phyloP scores from a whole-genome alignment of 2,329 filamentous ascomycete genomes.

The Sphaceloma murrayae region DNA sequence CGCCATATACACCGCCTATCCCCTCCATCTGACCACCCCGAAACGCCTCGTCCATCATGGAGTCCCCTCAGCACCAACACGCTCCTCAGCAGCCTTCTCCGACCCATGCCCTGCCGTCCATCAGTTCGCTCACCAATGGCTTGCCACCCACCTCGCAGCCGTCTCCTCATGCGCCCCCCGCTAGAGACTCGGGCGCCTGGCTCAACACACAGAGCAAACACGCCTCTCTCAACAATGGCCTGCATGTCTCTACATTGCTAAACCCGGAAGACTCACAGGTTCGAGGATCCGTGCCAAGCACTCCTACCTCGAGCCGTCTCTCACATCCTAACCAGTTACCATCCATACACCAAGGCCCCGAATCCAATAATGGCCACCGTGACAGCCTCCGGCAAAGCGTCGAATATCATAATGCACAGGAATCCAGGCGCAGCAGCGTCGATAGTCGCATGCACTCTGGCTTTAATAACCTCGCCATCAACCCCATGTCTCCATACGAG shows the following conservation, averaged over 20 bases:
- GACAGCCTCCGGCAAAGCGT: conserved; percentile 25
- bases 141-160: conserved; percentile 24
- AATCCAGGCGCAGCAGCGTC: conserved; percentile 65
- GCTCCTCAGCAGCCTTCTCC: conserved; percentile 18
- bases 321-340: conserved; percentile 35
- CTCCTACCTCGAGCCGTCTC: conserved; percentile 33
- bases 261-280: conserved; percentile 43
- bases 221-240: conserved; percentile 36
- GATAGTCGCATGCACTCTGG: conserved; percentile 68
- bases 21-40: conserved; percentile 5
- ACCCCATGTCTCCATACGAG: conserved; percentile 59
- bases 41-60: conserved; percentile 13
- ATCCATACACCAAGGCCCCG: conserved; percentile 47
- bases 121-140: conserved; percentile 30
- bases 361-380: conserved; percentile 22
- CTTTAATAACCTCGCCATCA: conserved; percentile 60
- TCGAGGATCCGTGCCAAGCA: conserved; percentile 35
- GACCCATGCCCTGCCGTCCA: conserved; percentile 26
- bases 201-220: conserved; percentile 30
- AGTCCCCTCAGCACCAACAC: conserved; percentile 14
- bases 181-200: conserved; percentile 32
- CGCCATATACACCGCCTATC: conserved; percentile 1
- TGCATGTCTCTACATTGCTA: conserved; percentile 42
- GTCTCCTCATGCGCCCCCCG: conserved; percentile 28
- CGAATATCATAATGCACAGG: conserved; percentile 42